Conservation (phyloP, 1,139 yeast species). For the Blastobotrys capitulatus region DNA sequence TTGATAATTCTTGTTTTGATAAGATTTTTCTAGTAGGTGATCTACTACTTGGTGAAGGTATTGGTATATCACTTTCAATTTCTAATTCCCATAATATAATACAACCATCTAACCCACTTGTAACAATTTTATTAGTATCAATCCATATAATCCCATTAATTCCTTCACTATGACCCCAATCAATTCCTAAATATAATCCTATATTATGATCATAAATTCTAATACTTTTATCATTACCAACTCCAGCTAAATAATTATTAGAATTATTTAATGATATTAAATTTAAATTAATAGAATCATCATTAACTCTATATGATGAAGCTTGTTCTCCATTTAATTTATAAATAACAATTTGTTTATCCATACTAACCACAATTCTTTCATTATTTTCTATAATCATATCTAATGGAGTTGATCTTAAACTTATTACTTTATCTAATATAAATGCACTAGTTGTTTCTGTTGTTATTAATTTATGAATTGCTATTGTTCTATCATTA, state of each 20-base stretch:
- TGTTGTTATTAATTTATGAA: conserved; percentile 39
- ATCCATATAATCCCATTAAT: conserved; percentile 40
- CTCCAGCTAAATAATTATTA: conserved; percentile 32
- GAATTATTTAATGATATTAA: conserved; percentile 25
- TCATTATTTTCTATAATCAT: conserved; percentile 26
- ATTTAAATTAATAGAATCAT: conserved; percentile 27
- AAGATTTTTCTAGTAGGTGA: conserved; percentile 24
- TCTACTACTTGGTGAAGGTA: background rate
- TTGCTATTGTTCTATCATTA: conserved; percentile 51
- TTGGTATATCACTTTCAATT: background rate
- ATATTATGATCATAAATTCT: conserved; percentile 43
- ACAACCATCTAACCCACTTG: conserved; percentile 29
- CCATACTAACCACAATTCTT: conserved; percentile 47
- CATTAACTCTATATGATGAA: conserved; percentile 40
- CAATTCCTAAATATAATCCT: conserved; percentile 45
- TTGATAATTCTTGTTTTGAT: conserved; percentile 23
- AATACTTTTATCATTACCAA: conserved; percentile 55
- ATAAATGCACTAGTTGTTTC: conserved; percentile 20
- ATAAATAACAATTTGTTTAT: conserved; percentile 43
- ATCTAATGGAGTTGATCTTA: conserved; percentile 46
- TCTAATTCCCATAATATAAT: conserved; percentile 25
- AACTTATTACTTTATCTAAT: conserved; percentile 44
- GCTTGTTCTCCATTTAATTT: conserved; percentile 38
- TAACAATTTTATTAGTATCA: conserved; percentile 22
- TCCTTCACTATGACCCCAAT: conserved; percentile 65